phyloP scores from a whole-genome alignment of 306 rosid species.

The Biancaea sappan region DNA sequence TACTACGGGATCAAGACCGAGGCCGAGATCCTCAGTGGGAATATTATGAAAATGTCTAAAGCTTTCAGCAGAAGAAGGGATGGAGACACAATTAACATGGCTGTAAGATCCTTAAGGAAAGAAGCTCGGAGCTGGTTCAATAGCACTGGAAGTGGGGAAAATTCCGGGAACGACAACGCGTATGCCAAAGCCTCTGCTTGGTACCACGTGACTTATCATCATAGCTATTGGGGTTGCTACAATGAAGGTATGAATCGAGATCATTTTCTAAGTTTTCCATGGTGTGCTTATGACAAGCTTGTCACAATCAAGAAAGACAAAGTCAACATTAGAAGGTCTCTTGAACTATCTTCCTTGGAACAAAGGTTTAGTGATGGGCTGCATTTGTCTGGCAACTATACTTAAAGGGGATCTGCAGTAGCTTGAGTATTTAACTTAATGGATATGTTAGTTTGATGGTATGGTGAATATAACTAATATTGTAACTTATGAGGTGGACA shows the following conservation, averaged over 20 bases:
- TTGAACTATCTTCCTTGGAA: slow-evolving; percentile 10
- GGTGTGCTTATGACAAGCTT: slow-evolving; percentile 58
- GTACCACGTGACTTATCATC: slow-evolving; percentile 85
- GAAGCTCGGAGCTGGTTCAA: slow-evolving; percentile 80
- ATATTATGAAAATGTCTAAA: slow-evolving; percentile 61
- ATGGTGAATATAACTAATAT: not conserved
- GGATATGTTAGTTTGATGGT: slow-evolving; percentile 6
- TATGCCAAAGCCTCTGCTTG: slow-evolving; percentile 90
- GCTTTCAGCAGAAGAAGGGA: slow-evolving; percentile 62
- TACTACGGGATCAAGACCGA: slow-evolving; percentile 80
- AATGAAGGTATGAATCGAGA: slow-evolving; percentile 60
- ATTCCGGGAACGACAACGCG: slow-evolving; percentile 39
- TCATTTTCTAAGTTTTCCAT: slow-evolving; percentile 78
- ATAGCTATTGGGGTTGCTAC: slow-evolving; percentile 53
- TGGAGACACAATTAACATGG: slow-evolving; percentile 54
- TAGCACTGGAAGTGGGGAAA: slow-evolving; percentile 39
- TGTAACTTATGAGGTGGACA: not conserved
- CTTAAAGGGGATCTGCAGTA: not conserved
- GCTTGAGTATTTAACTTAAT: too few relatives aligned
- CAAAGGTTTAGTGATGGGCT: slow-evolving; percentile 5
- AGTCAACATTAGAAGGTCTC: slow-evolving; percentile 26
- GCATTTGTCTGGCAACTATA: slow-evolving; percentile 14
- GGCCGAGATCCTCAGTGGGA: slow-evolving; percentile 75
- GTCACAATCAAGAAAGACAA: slow-evolving; percentile 59
- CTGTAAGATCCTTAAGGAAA: slow-evolving; percentile 63